Conservation (phyloP, 305 asterid genomes). For the Fraxinus platypoda region DNA sequence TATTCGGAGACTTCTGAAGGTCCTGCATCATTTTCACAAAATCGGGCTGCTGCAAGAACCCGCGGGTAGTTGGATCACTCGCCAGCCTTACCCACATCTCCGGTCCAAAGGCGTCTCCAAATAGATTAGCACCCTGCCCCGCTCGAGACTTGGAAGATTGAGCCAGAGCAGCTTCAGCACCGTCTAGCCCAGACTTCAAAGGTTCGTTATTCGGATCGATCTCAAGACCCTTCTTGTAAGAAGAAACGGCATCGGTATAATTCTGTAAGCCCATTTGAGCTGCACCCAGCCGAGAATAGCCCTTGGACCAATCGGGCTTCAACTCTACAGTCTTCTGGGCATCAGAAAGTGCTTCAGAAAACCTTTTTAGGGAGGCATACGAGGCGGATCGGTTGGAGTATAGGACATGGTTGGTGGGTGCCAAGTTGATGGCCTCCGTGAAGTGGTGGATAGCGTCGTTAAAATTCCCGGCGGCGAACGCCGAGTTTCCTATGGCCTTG, state of each 20-base stretch:
- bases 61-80: constrained; percentile 60
- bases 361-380: constrained; percentile 60
- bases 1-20: constrained; percentile 65
- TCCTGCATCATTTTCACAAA: constrained; percentile 77
- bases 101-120: constrained; percentile 80
- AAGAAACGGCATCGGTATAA: constrained; percentile 51
- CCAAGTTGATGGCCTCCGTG: constrained; percentile 59
- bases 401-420: constrained; percentile 76
- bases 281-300: constrained; percentile 85
- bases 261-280: constrained; percentile 61
- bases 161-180: constrained; percentile 53
- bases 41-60: constrained; percentile 61
- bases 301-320: constrained; percentile 79
- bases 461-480: constrained; percentile 74
- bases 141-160: constrained; percentile 35
- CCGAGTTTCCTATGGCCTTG: constrained; percentile 82
- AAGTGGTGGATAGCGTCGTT: constrained; percentile 61
- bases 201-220: constrained; percentile 72
- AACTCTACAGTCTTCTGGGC: constrained; percentile 78
- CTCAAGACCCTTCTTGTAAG: constrained; percentile 67
- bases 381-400: constrained; percentile 92
- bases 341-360: constrained; percentile 64
- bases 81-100: constrained; percentile 82
- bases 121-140: constrained; percentile 40
- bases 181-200: constrained; percentile 71